These are phyloP conservation scores for Didymella exigua DNA, from an alignment of 2,329 filamentous ascomycete genomes.

Conservation along the genomic window DNA sequence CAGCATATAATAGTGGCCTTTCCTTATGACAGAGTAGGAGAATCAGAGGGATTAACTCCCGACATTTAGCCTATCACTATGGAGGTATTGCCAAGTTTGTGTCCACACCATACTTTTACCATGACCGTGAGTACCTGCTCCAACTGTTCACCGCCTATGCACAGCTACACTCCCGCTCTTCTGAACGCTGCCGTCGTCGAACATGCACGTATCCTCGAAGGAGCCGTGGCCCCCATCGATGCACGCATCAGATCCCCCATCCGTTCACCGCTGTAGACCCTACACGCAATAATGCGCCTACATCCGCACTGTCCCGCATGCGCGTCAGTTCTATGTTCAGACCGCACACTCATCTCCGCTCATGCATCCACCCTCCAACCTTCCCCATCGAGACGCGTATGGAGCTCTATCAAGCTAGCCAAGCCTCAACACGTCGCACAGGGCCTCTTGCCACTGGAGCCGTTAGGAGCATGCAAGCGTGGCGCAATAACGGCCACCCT, in stretches of 20 bases:
- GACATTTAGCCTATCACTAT: no score
- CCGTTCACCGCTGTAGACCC: not conserved
- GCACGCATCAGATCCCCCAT: not conserved
- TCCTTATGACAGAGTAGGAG: no score
- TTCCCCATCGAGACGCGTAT: not conserved
- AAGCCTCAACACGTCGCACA: constrained; percentile 7
- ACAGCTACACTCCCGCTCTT: no score
- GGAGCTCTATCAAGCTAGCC: not conserved
- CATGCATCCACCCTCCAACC: constrained; percentile 1
- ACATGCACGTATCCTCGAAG: not conserved
- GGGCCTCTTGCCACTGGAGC: not conserved
- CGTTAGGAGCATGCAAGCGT: constrained; percentile 4
- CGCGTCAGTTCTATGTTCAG: not conserved
- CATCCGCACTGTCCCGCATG: not conserved
- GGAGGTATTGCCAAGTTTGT: no score
- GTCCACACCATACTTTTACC: no score
- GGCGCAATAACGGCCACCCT: constrained; percentile 6
- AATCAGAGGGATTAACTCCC: no score
- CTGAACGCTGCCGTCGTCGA: not conserved
- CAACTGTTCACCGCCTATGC: not conserved
- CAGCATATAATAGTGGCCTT: no score
- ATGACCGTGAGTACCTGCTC: no score
- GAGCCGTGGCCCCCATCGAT: not conserved
- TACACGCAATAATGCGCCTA: not conserved
- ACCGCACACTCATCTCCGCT: not conserved